A percentile compares a stretch with the other conserved stretches of the same genome.
Conservation (phyloP, 2,329 filamentous ascomycete genomes). For the Sclerotinia minor region DNA sequence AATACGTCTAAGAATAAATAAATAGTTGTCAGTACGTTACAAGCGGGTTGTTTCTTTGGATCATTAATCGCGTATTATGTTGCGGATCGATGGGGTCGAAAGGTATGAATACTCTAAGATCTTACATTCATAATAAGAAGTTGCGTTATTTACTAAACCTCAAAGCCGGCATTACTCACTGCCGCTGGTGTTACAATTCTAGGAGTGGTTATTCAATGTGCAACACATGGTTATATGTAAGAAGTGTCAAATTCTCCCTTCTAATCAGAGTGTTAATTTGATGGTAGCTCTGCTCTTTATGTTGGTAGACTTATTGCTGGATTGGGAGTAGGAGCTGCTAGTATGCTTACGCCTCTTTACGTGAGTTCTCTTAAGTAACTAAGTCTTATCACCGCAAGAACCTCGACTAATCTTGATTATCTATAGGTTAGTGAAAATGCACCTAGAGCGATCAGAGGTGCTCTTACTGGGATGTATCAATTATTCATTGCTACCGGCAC, state of each 20-base stretch:
- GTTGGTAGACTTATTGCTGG: constrained; percentile 59
- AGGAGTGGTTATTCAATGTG: constrained; percentile 65
- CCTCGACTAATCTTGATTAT: constrained; percentile 44
- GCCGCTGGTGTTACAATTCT: constrained; percentile 58
- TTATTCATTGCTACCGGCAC: constrained; percentile 46
- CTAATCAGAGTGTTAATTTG: neutral
- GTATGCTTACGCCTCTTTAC: constrained; percentile 42
- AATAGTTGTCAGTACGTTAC: constrained; percentile 66
- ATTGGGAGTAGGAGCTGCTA: constrained; percentile 53
- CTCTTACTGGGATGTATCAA: constrained; percentile 52
- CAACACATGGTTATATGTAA: constrained; percentile 57
- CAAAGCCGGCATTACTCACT: constrained; percentile 49
- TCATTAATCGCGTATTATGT: constrained; percentile 52
- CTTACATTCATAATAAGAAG: neutral
- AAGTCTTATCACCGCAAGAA: too few relatives aligned
- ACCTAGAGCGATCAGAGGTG: constrained; percentile 52
- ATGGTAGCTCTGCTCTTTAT: constrained; percentile 56
- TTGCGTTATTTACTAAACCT: neutral
- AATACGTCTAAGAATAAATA: neutral
- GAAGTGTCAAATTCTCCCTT: neutral
- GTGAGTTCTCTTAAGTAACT: constrained; percentile 28
- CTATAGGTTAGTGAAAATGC: constrained; percentile 51
- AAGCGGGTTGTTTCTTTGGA: constrained; percentile 67
- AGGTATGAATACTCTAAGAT: constrained; percentile 20
- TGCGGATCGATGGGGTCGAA: constrained; percentile 43